A percentile compares a stretch with the other conserved stretches of the same genome.
phyloP scores from a whole-genome alignment of 164 flowering plant genomes.

The Protea cynaroides region DNA sequence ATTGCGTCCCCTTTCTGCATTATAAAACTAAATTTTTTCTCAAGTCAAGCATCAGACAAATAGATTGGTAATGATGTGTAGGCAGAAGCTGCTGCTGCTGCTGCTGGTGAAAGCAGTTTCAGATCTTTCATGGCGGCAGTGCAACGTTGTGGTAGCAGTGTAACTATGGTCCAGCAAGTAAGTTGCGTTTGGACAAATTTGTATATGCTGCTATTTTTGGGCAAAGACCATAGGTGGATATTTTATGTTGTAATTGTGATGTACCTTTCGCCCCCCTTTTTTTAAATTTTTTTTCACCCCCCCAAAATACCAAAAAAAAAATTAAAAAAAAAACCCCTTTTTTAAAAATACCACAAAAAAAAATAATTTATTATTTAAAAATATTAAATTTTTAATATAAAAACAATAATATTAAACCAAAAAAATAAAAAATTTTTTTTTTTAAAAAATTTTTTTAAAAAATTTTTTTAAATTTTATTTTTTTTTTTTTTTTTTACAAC shows the following conservation, averaged over 20 bases:
- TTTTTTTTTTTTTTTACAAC: too few species aligned
- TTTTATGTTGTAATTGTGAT: not conserved
- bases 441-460: too few species aligned
- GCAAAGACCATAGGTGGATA: not conserved
- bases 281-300: too few species aligned
- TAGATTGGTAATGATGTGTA: conserved; percentile 25
- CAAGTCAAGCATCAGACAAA: conserved; percentile 3
- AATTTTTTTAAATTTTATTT: too few species aligned
- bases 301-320: too few species aligned
- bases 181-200: conserved; percentile 9
- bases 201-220: not conserved
- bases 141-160: conserved; percentile 95
- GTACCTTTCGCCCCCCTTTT: too few species aligned
- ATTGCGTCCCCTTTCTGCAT: not conserved
- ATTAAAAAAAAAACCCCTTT: too few species aligned
- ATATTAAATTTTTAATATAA: too few species aligned
- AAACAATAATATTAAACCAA: too few species aligned
- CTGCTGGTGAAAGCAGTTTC: conserved; percentile 99
- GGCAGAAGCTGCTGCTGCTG: conserved; percentile 98
- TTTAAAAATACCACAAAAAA: too few species aligned
- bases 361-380: too few species aligned
- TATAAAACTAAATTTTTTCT: not conserved
- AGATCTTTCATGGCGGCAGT: conserved; percentile 98
- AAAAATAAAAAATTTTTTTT: too few species aligned
- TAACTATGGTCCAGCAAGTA: conserved; percentile 97